phyloP scores from a whole-genome alignment of 2,329 filamentous ascomycete genomes.

The Clonostachys chloroleuca region DNA sequence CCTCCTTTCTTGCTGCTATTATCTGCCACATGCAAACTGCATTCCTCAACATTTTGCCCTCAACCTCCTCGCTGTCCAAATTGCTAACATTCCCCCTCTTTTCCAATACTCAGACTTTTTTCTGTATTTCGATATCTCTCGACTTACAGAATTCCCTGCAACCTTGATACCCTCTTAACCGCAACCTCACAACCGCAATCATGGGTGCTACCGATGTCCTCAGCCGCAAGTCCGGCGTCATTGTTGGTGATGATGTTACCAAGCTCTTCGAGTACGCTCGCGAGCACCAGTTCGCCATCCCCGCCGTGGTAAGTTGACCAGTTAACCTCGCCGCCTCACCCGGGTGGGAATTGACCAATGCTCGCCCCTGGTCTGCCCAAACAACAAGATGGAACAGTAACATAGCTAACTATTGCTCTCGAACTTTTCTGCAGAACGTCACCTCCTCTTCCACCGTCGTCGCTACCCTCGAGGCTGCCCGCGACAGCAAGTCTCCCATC shows the following conservation, averaged over 20 bases:
- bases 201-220: slow-evolving; percentile 36
- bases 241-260: slow-evolving; percentile 49
- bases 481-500: slow-evolving; percentile 85
- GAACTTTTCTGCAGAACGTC: slow-evolving; percentile 55
- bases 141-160: not conserved
- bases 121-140: not conserved
- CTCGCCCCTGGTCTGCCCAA: not conserved
- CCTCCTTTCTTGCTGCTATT: not conserved
- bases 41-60: slow-evolving; percentile 1
- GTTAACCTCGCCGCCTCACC: slow-evolving; percentile 20
- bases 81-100: not conserved
- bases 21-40: not conserved
- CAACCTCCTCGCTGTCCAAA: not conserved
- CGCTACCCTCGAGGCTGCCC: slow-evolving; percentile 87
- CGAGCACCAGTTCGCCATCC: slow-evolving; percentile 84
- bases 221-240: slow-evolving; percentile 48
- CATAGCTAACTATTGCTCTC: slow-evolving; percentile 2
- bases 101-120: not conserved
- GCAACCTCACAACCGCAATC: slow-evolving; percentile 14
- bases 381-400: not conserved
- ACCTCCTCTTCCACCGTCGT: slow-evolving; percentile 81
- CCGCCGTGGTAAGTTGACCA: slow-evolving; percentile 55
- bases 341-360: too few relatives aligned
- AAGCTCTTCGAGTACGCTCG: slow-evolving; percentile 85
- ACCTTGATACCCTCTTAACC: not conserved